phyloP scores from a whole-genome alignment of 768 basidiomycete genomes.

The Suillus fuscotomentosus region DNA sequence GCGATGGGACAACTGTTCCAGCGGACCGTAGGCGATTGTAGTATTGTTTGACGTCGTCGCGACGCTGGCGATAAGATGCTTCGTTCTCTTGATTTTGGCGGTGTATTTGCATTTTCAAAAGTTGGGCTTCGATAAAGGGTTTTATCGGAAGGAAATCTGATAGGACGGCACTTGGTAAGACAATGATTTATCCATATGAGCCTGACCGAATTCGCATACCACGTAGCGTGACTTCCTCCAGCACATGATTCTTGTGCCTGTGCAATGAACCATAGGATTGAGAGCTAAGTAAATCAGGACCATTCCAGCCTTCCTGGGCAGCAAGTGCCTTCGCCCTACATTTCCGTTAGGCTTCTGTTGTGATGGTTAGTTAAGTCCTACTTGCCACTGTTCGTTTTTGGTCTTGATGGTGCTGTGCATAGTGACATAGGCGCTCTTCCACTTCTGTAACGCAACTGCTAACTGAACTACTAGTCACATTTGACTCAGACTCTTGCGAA shows the following conservation, averaged over 20 bases:
- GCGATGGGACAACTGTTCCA: constrained; percentile 40
- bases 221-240: constrained; percentile 35
- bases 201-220: constrained; percentile 32
- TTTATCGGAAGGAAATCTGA: constrained; percentile 22
- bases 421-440: constrained; percentile 24
- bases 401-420: constrained; percentile 5
- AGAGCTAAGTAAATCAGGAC: constrained; percentile 39
- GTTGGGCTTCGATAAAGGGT: constrained; percentile 27
- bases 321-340: constrained; percentile 39
- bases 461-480: constrained; percentile 13
- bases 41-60: constrained; percentile 38
- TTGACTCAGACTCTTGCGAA: not conserved
- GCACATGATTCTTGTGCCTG: constrained; percentile 33
- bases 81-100: constrained; percentile 29
- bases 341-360: constrained; percentile 14
- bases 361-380: constrained; percentile 6
- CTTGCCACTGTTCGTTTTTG: constrained; percentile 18
- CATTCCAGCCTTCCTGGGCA: constrained; percentile 39
- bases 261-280: constrained; percentile 40
- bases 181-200: not conserved
- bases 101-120: constrained; percentile 22
- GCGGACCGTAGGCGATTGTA: constrained; percentile 44
- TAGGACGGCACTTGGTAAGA: not conserved
- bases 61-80: constrained; percentile 20
- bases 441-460: constrained; percentile 21